phyloP scores from a whole-genome alignment of 768 basidiomycete genomes.

The Calocera viscosa region DNA sequence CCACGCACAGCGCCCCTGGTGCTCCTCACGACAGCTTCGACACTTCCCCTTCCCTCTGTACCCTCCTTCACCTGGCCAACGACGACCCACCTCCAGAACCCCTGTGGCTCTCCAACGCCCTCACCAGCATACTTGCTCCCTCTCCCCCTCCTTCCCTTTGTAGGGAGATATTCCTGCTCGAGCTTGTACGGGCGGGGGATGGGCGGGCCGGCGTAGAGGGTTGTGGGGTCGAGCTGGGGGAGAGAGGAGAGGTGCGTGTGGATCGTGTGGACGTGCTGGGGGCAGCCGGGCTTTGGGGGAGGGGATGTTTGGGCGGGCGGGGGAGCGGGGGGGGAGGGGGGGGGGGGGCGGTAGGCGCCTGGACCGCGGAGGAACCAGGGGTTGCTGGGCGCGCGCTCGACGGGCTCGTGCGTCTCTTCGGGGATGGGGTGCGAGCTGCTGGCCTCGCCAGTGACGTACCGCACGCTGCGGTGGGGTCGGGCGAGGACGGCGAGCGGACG shows the following conservation, averaged over 20 bases:
- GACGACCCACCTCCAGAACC: conserved; percentile 15
- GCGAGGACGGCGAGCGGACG: too few species aligned
- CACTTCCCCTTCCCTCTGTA: conserved; percentile 63
- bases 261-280: background rate
- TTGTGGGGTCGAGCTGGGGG: background rate
- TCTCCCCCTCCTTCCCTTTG: background rate
- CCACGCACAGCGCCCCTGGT: conserved; percentile 56
- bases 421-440: too few species aligned
- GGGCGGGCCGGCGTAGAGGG: conserved; percentile 1
- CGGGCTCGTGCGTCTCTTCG: background rate
- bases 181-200: background rate
- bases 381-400: background rate
- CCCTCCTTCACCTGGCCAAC: conserved; percentile 62
- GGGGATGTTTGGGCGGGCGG: background rate
- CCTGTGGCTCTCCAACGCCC: background rate
- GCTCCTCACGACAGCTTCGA: conserved; percentile 58
- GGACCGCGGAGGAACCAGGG: conserved; percentile 5
- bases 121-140: background rate
- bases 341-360: background rate
- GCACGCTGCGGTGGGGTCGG: too few species aligned
- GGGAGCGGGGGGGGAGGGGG: background rate
- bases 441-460: too few species aligned
- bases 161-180: background rate
- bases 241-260: background rate
- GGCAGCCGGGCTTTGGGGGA: background rate